phyloP scores from a whole-genome alignment of 2,329 filamentous ascomycete species.

The Xylariales sp. region DNA sequence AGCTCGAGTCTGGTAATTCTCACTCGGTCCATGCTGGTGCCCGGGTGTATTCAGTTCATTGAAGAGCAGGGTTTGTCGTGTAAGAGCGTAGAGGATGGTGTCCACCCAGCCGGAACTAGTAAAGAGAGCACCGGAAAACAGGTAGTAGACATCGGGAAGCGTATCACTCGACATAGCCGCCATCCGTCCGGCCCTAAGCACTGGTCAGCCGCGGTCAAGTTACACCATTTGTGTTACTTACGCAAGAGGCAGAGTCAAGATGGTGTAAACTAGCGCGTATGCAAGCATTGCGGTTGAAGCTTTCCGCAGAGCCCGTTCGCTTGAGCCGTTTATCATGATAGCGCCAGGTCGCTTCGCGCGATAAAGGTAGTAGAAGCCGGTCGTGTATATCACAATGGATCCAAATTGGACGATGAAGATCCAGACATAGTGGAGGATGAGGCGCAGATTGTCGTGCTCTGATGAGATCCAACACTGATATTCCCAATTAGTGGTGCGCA shows the following conservation, averaged over 20 bases:
- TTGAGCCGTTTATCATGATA: constrained; percentile 14
- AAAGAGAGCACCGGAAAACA: constrained; percentile 22
- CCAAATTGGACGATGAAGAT: constrained; percentile 50
- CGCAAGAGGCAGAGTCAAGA: constrained; percentile 46
- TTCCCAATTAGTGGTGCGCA: neutral
- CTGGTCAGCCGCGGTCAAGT: no score
- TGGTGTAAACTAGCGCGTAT: constrained; percentile 45
- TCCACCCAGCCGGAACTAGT: constrained; percentile 40
- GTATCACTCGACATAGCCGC: constrained; percentile 38
- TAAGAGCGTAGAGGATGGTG: constrained; percentile 35
- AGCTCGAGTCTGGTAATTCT: constrained; percentile 1
- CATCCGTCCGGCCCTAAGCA: constrained; percentile 38
- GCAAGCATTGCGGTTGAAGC: constrained; percentile 46
- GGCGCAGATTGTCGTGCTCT: constrained; percentile 38
- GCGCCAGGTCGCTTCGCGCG: constrained; percentile 12
- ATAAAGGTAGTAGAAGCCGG: constrained; percentile 27
- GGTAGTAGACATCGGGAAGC: constrained; percentile 31
- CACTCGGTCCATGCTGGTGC: constrained; percentile 1
- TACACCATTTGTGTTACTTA: no score
- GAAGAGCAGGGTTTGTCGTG: constrained; percentile 31
- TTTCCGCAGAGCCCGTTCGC: constrained; percentile 19
- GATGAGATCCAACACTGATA: constrained; percentile 48
- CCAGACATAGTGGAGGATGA: constrained; percentile 51
- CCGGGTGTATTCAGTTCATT: constrained; percentile 16
- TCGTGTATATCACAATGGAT: constrained; percentile 44